Percentiles rank a stretch among this genome's conserved stretches.
These are phyloP conservation scores for Cladophialophora immunda DNA, from an alignment of 2,329 filamentous ascomycete genomes.

Conservation along the genomic window DNA sequence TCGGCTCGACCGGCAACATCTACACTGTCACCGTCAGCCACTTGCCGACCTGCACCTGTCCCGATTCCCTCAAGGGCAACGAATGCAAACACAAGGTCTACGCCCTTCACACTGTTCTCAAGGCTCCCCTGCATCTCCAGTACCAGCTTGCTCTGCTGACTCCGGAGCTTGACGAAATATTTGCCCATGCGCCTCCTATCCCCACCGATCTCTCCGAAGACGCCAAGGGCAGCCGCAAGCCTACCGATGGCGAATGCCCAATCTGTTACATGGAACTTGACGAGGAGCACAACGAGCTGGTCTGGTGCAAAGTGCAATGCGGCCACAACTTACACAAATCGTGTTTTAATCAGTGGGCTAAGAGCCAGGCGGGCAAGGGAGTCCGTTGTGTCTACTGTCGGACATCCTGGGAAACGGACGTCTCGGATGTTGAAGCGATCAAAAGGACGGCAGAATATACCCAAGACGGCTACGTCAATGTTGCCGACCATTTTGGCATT, in stretches of 20 bases:
- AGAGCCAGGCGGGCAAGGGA: slow-evolving; percentile 44
- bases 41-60: slow-evolving; percentile 64
- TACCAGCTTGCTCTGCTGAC: slow-evolving; percentile 69
- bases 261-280: slow-evolving; percentile 69
- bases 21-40: slow-evolving; percentile 65
- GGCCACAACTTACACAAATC: slow-evolving; percentile 69
- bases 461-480: slow-evolving; percentile 56
- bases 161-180: slow-evolving; percentile 66
- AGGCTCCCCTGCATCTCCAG: slow-evolving; percentile 62
- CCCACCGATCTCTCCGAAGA: slow-evolving; percentile 51
- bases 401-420: slow-evolving; percentile 50
- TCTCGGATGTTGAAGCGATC: slow-evolving; percentile 44
- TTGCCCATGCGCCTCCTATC: slow-evolving; percentile 61
- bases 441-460: slow-evolving; percentile 43
- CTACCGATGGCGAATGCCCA: slow-evolving; percentile 69
- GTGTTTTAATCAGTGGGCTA: slow-evolving; percentile 65
- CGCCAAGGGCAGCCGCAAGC: slow-evolving; percentile 60
- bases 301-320: slow-evolving; percentile 69
- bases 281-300: slow-evolving; percentile 53
- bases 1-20: slow-evolving; percentile 69
- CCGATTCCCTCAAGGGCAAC: slow-evolving; percentile 62
- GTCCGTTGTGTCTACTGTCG: slow-evolving; percentile 58
- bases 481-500: slow-evolving; percentile 53
- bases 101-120: slow-evolving; percentile 63
- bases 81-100: slow-evolving; percentile 67